Evolutionary conservation across 192 early-diverging fungal genomes (phyloP), one percentile per base, ranked within the genome.

Genomic region (Funneliformis geosporum): DNA sequence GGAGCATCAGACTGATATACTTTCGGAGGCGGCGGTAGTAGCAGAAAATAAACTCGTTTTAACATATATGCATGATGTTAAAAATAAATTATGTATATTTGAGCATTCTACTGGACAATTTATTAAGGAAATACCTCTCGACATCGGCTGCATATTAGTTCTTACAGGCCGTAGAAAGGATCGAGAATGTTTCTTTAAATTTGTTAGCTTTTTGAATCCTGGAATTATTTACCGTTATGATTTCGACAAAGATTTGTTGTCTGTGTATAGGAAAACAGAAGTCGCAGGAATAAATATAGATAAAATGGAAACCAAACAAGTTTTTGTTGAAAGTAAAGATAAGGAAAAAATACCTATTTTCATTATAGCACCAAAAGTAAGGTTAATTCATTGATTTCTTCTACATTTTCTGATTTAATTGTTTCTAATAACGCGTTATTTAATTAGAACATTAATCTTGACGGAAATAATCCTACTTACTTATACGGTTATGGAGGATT

Each of bases 401-500:
- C 1, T n/a, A 0, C 68, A 16, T 28, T 39, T 38, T 60, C 8
- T 21, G 18, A n/a, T 27, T 61, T 62, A 65, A 44, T 21, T 16
- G 7, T 61, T 28, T 42, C 64, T 16, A 76, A n/a, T 4, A 25
- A 5, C 38, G 38, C n/a, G 28, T n/a, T 27, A 65, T 23, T 55
- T 69, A 23, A n/a, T 43, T 67, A 85, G 82, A 81, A 71, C 46
- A 60, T 87, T 5, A 62, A 62, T 3, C 50, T 91, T 60, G 85
- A 93, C 68, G 86, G 89, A 14, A 80, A 82, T 59, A 88, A 90
- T 79, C 91, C 91, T 8, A 83, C 86, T 6, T 80, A 89, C 16
- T 79, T 93, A 67, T 93, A 93, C 81, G 92, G 86, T 4, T 94
- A 94, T 79, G 93, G 93, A 18, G 91, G 85, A 5, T 94, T 94